Conservation (phyloP, 2,329 filamentous ascomycete species). For the Talaromyces sp. region DNA sequence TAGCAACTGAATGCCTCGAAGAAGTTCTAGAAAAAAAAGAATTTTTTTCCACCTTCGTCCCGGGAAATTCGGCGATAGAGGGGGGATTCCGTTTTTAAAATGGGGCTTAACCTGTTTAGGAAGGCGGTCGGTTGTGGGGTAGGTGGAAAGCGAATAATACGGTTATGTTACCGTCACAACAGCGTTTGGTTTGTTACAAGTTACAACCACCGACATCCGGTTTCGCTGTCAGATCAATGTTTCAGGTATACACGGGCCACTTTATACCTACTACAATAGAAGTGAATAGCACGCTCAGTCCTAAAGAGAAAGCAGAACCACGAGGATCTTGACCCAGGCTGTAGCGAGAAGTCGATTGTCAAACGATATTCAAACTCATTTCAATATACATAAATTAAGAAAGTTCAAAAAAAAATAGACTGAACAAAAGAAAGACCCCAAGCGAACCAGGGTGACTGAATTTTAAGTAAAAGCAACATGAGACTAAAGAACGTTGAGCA, state of each 20-base stretch:
- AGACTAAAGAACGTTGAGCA: background rate
- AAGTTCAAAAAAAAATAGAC: background rate
- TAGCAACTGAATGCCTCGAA: conserved; percentile 11
- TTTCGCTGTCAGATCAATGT: too few relatives aligned
- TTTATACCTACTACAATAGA: too few relatives aligned
- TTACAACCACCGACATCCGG: background rate
- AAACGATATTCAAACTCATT: background rate
- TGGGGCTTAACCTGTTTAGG: background rate
- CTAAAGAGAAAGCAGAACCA: background rate
- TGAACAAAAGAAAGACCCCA: background rate
- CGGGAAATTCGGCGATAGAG: conserved; percentile 5
- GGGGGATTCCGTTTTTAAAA: background rate
- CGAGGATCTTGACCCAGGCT: background rate
- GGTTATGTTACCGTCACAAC: background rate
- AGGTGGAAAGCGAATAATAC: background rate
- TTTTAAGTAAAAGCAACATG: background rate
- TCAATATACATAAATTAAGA: background rate
- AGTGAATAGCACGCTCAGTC: background rate
- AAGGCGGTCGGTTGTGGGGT: background rate
- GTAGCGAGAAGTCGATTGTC: background rate
- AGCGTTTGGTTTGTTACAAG: background rate
- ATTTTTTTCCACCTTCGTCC: conserved; percentile 4
- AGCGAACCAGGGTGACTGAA: background rate
- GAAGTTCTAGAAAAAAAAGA: background rate
- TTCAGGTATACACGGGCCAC: too few relatives aligned